Evolutionary conservation across 768 basidiomycete genomes (phyloP), one percentile per base, ranked within the genome.

Genomic region (Phlebiopsis gigantea): DNA sequence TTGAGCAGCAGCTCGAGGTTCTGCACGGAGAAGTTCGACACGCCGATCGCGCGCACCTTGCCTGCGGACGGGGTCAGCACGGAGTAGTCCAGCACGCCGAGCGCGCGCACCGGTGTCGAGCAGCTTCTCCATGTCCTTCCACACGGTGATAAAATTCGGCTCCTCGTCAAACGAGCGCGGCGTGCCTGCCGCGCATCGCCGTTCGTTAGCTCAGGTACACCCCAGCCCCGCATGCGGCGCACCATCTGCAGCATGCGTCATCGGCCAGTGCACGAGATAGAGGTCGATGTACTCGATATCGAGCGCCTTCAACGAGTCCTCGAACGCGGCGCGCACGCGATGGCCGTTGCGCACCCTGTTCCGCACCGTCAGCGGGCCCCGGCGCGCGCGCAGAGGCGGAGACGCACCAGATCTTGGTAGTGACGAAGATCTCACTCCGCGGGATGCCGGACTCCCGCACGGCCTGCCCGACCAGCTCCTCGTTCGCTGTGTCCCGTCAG

Each of bases 321-420:
- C 63, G 43, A 76, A 68, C 1, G 64, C 66, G 29, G 66, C 62
- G 12, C 57, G 43, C 4, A 73, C 73, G 9, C 63, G 51, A 21
- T 61, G 63, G 46, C 71, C 43, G 26, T 59, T 51, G 39, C 47
- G 44, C 2, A 24, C 6, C 10, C 34, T 48, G 46, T 21, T 26
- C 44, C 1, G 8, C 46, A 42, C 21, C 34, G 24, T 26, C 5
- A 19, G 24, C 10, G 44, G 8, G 15, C 14, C 2, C 5, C 10
- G 25, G 4, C 19, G 14, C 8, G 28, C 22, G 30, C n/a, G 9
- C 24, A 51, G 31, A 25, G 50, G 14, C 2, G n/a, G 22, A 9
- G 24, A 62, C 69, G 34, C 53, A 75, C 75, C 68, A 64, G 29
- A 81, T 66, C 60, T 83, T 83, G 17, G 81, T 81, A 5, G 78